Conservation (phyloP, 2,329 filamentous ascomycete genomes). For the Exophiala phaeomuriformis region DNA sequence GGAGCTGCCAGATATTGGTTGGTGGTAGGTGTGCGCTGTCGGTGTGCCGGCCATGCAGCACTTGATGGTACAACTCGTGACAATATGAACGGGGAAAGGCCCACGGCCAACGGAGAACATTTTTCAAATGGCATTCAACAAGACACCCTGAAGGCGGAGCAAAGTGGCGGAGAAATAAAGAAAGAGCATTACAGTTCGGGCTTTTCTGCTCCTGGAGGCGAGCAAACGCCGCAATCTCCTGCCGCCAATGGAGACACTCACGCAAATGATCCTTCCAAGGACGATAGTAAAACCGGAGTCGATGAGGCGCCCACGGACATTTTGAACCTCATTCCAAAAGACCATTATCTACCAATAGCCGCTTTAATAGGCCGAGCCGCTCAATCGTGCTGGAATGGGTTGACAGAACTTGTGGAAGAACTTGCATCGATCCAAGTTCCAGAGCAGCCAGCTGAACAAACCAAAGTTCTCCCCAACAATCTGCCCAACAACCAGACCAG, state of each 20-base stretch:
- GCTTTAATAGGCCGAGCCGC: conserved; percentile 69
- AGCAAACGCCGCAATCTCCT: neutral
- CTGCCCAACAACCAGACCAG: conserved; percentile 33
- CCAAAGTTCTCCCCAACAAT: conserved; percentile 10
- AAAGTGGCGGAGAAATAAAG: conserved; percentile 5
- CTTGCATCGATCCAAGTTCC: conserved; percentile 62
- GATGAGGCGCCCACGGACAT: conserved; percentile 17
- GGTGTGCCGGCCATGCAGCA: conserved; percentile 22
- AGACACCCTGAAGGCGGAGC: conserved; percentile 1
- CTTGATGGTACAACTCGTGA: conserved; percentile 18
- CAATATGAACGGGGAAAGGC: conserved; percentile 26
- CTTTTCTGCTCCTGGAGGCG: neutral
- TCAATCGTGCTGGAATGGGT: conserved; percentile 72
- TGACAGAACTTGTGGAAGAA: conserved; percentile 62
- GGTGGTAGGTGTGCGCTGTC: conserved; percentile 14
- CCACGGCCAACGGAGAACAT: conserved; percentile 19
- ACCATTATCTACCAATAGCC: conserved; percentile 56
- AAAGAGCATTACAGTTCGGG: neutral
- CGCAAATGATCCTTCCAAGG: conserved; percentile 1
- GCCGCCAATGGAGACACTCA: conserved; percentile 9
- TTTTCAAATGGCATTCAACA: conserved; percentile 19
- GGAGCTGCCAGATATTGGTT: neutral
- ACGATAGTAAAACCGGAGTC: neutral
- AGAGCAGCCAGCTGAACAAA: conserved; percentile 35
- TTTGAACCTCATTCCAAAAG: conserved; percentile 21